Conservation (phyloP, 2,329 filamentous ascomycete genomes). For the Hypoxylon sp. region DNA sequence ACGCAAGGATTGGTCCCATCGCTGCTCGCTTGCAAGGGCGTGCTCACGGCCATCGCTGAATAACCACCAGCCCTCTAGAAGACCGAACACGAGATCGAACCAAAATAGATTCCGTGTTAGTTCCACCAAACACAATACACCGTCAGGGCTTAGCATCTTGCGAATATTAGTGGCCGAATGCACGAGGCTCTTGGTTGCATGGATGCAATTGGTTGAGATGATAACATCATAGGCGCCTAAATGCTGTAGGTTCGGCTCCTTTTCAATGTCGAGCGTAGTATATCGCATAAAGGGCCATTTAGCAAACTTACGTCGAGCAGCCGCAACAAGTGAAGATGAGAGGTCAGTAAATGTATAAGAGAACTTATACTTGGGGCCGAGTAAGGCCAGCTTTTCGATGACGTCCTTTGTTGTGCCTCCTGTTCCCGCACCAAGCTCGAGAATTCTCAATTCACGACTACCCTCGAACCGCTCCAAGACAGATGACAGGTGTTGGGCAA, state of each 20-base stretch:
- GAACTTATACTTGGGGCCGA: constrained; percentile 49
- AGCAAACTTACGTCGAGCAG: constrained; percentile 48
- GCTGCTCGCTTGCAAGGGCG: constrained; percentile 46
- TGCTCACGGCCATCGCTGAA: constrained; percentile 52
- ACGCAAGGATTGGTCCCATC: constrained; percentile 46
- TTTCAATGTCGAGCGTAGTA: constrained; percentile 53
- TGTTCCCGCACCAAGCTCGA: constrained; percentile 17
- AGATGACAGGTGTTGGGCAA: constrained; percentile 8
- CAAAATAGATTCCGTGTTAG: constrained; percentile 51
- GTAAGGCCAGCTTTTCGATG: constrained; percentile 47
- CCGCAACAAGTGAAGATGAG: constrained; percentile 53
- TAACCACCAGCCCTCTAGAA: constrained; percentile 57
- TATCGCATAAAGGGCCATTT: constrained; percentile 48
- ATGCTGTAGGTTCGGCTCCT: constrained; percentile 40
- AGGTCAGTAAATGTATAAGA: constrained; percentile 62
- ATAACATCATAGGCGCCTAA: constrained; percentile 52
- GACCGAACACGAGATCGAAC: constrained; percentile 54
- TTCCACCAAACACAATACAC: constrained; percentile 53
- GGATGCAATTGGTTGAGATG: constrained; percentile 57
- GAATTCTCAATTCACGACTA: constrained; percentile 9
- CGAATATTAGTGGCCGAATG: constrained; percentile 49
- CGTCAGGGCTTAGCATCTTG: constrained; percentile 51
- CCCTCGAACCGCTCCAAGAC: not conserved
- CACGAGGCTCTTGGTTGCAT: constrained; percentile 53
- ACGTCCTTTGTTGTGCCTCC: constrained; percentile 52